Evolutionary conservation across 1,139 yeast species (phyloP).

Genomic region (Candida freyschussii): DNA sequence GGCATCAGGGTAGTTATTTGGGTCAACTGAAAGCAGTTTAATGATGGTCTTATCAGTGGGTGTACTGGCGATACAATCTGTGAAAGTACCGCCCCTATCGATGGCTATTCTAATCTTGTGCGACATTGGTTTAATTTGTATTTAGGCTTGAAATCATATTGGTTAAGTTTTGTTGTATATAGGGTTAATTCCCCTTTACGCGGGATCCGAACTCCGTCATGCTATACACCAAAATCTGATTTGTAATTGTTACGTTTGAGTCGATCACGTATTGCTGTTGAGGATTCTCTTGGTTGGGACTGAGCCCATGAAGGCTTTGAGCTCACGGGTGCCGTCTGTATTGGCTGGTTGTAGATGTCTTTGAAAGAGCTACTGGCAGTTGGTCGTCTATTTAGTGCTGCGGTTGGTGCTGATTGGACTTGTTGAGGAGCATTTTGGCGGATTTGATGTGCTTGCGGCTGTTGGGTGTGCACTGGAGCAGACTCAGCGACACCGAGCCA

Average conservation of each 20-base stretch:
- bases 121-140: background rate
- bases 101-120: constrained; percentile 31
- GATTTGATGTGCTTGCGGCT: constrained; percentile 8
- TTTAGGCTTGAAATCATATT: background rate
- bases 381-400: constrained; percentile 9
- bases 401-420: constrained; percentile 6
- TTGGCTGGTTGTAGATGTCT: constrained; percentile 13
- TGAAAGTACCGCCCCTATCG: constrained; percentile 83
- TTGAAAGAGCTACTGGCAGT: constrained; percentile 16
- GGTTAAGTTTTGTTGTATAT: constrained; percentile 1
- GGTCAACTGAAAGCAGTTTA: constrained; percentile 82
- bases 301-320: constrained; percentile 10
- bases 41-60: constrained; percentile 43
- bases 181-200: constrained; percentile 1
- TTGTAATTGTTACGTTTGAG: constrained; percentile 23
- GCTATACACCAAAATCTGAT: constrained; percentile 16
- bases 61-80: constrained; percentile 53
- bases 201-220: constrained; percentile 2
- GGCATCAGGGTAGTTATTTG: constrained; percentile 80
- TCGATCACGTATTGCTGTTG: constrained; percentile 23
- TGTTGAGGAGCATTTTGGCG: constrained; percentile 9
- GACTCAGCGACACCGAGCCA: constrained; percentile 35
- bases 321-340: constrained; percentile 6
- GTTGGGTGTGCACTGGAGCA: constrained; percentile 7
- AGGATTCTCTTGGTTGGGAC: constrained; percentile 1